Evolutionary conservation across 441 rosid genomes (phyloP).

Genomic region (Euphorbia celastroides): DNA sequence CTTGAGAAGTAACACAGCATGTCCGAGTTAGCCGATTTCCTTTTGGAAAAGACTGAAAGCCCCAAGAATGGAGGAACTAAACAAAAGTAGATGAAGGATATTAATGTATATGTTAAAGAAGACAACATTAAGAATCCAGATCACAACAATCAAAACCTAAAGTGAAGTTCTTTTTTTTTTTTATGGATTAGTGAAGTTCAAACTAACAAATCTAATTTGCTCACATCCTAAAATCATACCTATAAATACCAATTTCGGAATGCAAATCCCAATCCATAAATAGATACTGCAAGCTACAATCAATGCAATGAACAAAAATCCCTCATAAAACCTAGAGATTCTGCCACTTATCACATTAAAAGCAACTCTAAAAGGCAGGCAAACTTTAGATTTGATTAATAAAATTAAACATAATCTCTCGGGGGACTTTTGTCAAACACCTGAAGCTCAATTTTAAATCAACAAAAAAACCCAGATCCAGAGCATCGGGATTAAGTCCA

Average conservation of each 20-base stretch:
- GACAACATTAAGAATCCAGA: not conserved
- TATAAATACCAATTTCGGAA: not conserved
- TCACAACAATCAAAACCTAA: not conserved
- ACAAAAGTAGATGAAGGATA: not conserved
- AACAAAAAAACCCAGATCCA: slow-evolving; percentile 7
- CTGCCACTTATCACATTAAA: slow-evolving; percentile 9
- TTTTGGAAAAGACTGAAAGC: slow-evolving; percentile 12
- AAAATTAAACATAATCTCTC: slow-evolving; percentile 15
- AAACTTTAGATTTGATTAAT: slow-evolving; percentile 21
- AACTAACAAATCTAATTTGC: not conserved
- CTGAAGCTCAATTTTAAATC: slow-evolving; percentile 2
- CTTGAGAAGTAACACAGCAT: slow-evolving; percentile 12
- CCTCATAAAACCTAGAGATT: slow-evolving; percentile 11
- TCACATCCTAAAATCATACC: not conserved
- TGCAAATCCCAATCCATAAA: not conserved
- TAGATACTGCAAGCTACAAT: not conserved
- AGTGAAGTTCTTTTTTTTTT: too few relatives aligned
- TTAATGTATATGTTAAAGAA: not conserved
- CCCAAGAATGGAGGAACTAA: slow-evolving; percentile 20
- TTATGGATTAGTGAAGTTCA: too few relatives aligned
- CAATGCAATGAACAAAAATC: slow-evolving; percentile 2
- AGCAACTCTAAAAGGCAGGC: slow-evolving; percentile 16
- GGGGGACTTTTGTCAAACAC: slow-evolving; percentile 11
- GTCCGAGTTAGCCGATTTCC: slow-evolving; percentile 14
- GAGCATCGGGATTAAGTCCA: not conserved